A percentile compares a stretch with the other conserved stretches of the same genome.
Evolutionary conservation across 257 asterid genomes (phyloP).

Genomic region (Euphrasia confusa): DNA sequence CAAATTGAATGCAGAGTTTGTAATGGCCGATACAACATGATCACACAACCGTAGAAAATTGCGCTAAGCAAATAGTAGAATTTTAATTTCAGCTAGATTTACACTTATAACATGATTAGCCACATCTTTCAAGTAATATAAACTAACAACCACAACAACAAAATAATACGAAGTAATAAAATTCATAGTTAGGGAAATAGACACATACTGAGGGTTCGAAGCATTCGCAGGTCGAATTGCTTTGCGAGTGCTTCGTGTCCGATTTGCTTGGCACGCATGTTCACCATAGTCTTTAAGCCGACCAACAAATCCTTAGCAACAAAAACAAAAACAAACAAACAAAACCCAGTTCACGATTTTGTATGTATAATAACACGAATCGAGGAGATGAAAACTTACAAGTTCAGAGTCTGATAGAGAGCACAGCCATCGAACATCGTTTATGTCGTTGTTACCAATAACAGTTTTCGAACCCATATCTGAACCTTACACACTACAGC

Average conservation of each 20-base stretch:
- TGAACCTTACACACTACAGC: neutral
- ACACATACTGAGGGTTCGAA: slow-evolving; percentile 51
- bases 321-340: slow-evolving; percentile 1
- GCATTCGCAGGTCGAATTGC: slow-evolving; percentile 53
- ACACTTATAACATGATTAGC: no score
- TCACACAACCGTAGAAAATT: no score
- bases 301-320: slow-evolving; percentile 51
- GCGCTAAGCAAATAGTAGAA: no score
- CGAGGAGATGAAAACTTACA: slow-evolving; percentile 32
- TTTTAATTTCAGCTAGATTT: no score
- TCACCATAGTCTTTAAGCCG: slow-evolving; percentile 51
- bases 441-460: slow-evolving; percentile 42
- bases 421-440: slow-evolving; percentile 78
- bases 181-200: neutral
- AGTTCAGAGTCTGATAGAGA: slow-evolving; percentile 71
- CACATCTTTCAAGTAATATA: no score
- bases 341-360: neutral
- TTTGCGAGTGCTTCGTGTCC: slow-evolving; percentile 46
- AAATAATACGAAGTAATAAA: neutral
- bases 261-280: slow-evolving; percentile 53
- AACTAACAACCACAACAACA: neutral
- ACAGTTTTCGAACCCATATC: slow-evolving; percentile 20
- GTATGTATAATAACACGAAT: neutral
- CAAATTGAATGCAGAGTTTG: neutral
- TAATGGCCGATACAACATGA: no score